Conservation (phyloP, 441 rosid species). For the Corymbia calophylla region DNA sequence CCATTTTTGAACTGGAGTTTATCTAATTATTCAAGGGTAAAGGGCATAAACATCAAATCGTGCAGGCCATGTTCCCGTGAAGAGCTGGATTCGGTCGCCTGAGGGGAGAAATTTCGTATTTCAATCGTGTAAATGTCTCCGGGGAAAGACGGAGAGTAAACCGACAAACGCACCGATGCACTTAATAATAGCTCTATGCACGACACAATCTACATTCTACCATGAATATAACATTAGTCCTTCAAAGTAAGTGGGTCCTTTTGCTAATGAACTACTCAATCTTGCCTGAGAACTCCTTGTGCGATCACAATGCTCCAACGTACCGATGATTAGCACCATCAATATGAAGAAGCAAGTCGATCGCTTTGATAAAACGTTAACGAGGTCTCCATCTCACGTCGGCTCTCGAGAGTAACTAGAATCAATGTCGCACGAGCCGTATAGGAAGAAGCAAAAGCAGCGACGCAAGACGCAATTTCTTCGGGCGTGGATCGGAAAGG, state of each 20-base stretch:
- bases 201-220: not conserved
- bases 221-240: not conserved
- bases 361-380: not conserved
- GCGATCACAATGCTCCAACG: not conserved
- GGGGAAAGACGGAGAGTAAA: not conserved
- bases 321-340: not conserved
- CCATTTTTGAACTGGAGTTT: not conserved
- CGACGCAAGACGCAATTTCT: not conserved
- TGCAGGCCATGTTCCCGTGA: not conserved
- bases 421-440: not conserved
- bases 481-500: not conserved
- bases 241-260: not conserved
- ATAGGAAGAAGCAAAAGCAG: not conserved
- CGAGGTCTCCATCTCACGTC: not conserved
- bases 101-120: not conserved
- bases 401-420: accelerated
- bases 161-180: not conserved
- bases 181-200: not conserved
- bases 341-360: not conserved
- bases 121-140: not conserved
- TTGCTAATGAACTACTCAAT: not conserved
- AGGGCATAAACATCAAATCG: not conserved
- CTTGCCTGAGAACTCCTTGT: not conserved
- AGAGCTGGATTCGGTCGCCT: not conserved
- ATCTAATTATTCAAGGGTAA: not conserved